Percentiles rank a stretch among this genome's conserved stretches.
Conservation (phyloP, 2,329 filamentous ascomycete species). For the Eurotiales sp. region DNA sequence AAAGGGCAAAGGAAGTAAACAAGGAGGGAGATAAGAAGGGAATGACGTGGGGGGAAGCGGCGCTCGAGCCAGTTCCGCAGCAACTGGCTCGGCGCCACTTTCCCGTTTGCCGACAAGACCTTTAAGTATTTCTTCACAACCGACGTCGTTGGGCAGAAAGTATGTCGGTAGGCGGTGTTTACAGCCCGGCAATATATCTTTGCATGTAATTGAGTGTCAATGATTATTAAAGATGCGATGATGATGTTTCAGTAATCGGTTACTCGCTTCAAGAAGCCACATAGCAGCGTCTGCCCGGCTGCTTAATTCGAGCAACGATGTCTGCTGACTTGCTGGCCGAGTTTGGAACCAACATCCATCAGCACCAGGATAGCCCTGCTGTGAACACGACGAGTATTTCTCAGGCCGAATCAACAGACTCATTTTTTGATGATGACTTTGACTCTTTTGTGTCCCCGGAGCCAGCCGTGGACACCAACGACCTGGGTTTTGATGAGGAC, state of each 20-base stretch:
- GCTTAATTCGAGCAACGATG: conserved; percentile 31
- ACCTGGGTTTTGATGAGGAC: neutral
- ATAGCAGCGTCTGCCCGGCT: no score
- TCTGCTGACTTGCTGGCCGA: conserved; percentile 53
- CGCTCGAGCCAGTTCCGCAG: no score
- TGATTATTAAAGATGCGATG: no score
- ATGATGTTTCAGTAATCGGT: neutral
- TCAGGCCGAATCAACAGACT: neutral
- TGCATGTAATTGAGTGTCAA: no score
- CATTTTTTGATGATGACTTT: conserved; percentile 14
- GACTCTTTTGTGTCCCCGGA: conserved; percentile 14
- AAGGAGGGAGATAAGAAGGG: conserved; percentile 14
- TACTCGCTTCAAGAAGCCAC: no score
- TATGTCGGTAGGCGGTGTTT: no score
- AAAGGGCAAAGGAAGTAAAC: neutral
- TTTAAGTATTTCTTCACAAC: no score
- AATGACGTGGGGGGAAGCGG: conserved; percentile 12
- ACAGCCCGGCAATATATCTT: no score
- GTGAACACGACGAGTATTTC: neutral
- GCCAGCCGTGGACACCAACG: neutral
- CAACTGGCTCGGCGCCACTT: neutral
- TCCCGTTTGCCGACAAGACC: neutral
- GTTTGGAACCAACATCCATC: conserved; percentile 43
- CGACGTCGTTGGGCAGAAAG: no score
- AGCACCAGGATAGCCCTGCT: neutral